A percentile compares a stretch with the other conserved stretches of the same genome.
These are phyloP conservation scores for Cryptococcus maquisensis DNA, from an alignment of 1,284 basidiomycete genomes.

Conservation along the genomic window DNA sequence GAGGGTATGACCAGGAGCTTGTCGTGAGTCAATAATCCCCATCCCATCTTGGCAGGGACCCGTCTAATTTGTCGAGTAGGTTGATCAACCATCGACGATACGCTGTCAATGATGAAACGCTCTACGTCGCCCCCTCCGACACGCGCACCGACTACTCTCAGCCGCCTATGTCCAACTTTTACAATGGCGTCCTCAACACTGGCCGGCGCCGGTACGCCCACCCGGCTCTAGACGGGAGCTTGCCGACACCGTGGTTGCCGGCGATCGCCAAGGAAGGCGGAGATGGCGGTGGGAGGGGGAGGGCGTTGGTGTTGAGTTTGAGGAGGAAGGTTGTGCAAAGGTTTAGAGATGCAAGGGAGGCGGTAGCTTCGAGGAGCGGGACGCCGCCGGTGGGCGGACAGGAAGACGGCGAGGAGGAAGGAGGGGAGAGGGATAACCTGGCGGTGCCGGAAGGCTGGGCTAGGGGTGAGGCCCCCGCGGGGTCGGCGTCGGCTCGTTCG, in stretches of 20 bases:
- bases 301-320: constrained; percentile 35
- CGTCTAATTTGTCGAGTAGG: constrained; percentile 49
- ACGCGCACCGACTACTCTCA: constrained; percentile 89
- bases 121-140: constrained; percentile 89
- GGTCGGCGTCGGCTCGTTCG: too few species aligned
- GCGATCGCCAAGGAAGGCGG: constrained; percentile 58
- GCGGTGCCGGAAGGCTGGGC: constrained; percentile 28
- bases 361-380: neutral
- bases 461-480: constrained; percentile 1
- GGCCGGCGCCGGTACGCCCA: constrained; percentile 75
- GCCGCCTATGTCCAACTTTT: constrained; percentile 91
- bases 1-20: constrained; percentile 74
- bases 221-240: constrained; percentile 78
- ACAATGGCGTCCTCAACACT: constrained; percentile 74
- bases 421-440: neutral
- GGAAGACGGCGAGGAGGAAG: constrained; percentile 1
- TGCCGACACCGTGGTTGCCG: constrained; percentile 88
- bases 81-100: constrained; percentile 78
- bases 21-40: constrained; percentile 59
- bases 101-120: constrained; percentile 85
- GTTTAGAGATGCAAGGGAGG: constrained; percentile 36
- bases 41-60: neutral
- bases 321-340: constrained; percentile 41
- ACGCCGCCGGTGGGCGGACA: constrained; percentile 1
- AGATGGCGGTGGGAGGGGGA: constrained; percentile 49